Percentiles rank a stretch among this genome's conserved stretches.
Conservation (phyloP, 2,329 filamentous ascomycete species). For the Colletotrichum trifolii region DNA sequence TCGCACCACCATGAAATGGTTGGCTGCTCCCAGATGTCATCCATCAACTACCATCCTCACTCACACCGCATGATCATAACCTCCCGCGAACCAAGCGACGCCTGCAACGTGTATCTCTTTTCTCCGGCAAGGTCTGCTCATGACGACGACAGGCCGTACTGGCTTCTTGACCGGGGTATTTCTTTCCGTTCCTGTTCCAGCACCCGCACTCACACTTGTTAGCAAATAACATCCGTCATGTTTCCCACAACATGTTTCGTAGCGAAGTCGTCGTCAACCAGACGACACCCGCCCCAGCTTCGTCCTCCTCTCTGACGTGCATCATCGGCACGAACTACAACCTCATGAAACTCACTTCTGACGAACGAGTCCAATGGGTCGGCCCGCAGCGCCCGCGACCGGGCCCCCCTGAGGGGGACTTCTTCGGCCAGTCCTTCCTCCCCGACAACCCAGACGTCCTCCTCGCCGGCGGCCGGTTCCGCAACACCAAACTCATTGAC, state of each 20-base stretch:
- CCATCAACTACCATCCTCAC: constrained; percentile 58
- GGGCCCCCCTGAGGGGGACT: constrained; percentile 43
- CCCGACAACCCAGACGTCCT: constrained; percentile 55
- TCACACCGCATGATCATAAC: constrained; percentile 56
- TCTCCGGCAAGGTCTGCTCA: constrained; percentile 46
- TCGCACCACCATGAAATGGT: constrained; percentile 47
- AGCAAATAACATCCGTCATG: constrained; percentile 48
- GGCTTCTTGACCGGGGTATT: constrained; percentile 48
- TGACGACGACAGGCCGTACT: constrained; percentile 46
- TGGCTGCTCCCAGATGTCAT: constrained; percentile 54
- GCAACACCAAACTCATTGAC: constrained; percentile 58
- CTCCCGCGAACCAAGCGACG: constrained; percentile 47
- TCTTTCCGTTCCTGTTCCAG: neutral
- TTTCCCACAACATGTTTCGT: constrained; percentile 43
- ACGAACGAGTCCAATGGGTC: constrained; percentile 49
- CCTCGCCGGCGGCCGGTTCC: constrained; percentile 62
- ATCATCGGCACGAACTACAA: constrained; percentile 61
- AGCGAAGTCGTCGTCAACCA: constrained; percentile 50
- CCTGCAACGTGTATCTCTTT: constrained; percentile 51
- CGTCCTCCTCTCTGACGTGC: constrained; percentile 53
- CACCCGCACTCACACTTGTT: neutral
- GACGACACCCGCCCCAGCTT: constrained; percentile 54
- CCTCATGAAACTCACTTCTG: constrained; percentile 51
- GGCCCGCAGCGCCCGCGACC: constrained; percentile 41
- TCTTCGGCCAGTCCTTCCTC: constrained; percentile 63